phyloP scores from a whole-genome alignment of 257 asterid species.

The Plectranthus barbatus region DNA sequence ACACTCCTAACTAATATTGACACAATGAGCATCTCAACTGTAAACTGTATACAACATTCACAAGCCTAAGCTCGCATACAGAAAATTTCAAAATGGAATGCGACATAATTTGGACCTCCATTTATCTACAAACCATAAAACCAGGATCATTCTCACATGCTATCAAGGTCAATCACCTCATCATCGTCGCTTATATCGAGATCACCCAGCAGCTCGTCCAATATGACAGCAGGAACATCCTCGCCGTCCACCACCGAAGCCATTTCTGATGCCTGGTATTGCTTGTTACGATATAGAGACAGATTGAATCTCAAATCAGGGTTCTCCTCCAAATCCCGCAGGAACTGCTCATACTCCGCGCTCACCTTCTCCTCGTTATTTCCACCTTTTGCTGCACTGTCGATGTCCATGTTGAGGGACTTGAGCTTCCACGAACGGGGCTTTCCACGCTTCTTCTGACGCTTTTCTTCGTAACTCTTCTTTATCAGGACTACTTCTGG shows the following conservation, averaged over 20 bases:
- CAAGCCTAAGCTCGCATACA: neutral
- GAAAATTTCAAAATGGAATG: neutral
- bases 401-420: constrained; percentile 47
- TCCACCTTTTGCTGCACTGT: constrained; percentile 22
- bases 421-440: constrained; percentile 44
- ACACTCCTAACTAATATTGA: too few relatives aligned
- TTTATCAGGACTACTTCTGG: constrained; percentile 39
- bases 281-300: constrained; percentile 35
- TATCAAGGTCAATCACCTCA: constrained; percentile 3
- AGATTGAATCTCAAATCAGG: constrained; percentile 40
- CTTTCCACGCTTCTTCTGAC: constrained; percentile 29
- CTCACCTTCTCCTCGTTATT: constrained; percentile 33
- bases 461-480: constrained; percentile 44
- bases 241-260: constrained; percentile 32
- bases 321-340: constrained; percentile 54
- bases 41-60: too few relatives aligned
- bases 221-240: constrained; percentile 26
- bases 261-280: constrained; percentile 40
- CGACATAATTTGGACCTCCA: too few relatives aligned
- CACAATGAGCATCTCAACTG: too few relatives aligned
- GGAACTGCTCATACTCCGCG: constrained; percentile 43
- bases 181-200: constrained; percentile 35
- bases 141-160: neutral
- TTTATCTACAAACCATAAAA: too few relatives aligned
- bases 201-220: constrained; percentile 38